Evolutionary conservation across 345 rosid genomes (phyloP).

Genomic region (Abelmoschus esculentus): DNA sequence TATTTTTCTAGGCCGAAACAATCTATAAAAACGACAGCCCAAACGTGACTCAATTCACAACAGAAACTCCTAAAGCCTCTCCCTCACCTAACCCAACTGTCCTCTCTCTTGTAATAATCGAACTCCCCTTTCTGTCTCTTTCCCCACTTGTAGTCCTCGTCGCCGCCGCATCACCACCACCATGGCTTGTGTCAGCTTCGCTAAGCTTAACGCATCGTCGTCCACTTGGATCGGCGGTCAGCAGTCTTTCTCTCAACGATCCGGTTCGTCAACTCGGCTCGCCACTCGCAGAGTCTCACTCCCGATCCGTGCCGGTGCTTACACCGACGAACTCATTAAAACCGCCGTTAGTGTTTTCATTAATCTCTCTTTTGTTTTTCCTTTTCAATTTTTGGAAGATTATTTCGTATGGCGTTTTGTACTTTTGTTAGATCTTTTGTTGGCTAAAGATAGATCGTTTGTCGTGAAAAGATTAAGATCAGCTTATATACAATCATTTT

Average conservation of each 20-base stretch:
- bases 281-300: constrained; percentile 52
- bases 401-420: background rate
- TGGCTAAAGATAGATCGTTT: background rate
- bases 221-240: constrained; percentile 65
- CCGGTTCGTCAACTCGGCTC: constrained; percentile 23
- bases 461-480: background rate
- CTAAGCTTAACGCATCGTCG: constrained; percentile 55
- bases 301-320: constrained; percentile 70
- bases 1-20: constrained; percentile 1
- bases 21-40: background rate
- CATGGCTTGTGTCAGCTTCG: constrained; percentile 78
- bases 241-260: constrained; percentile 39
- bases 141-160: background rate
- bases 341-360: constrained; percentile 64
- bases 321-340: constrained; percentile 80
- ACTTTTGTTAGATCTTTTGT: background rate
- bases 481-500: background rate
- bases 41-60: background rate
- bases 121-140: constrained; percentile 1
- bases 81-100: background rate
- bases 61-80: background rate
- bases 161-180: background rate
- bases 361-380: background rate
- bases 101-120: background rate
- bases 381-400: background rate